These are phyloP conservation scores for Vigna hirtella DNA, from an alignment of 306 rosid species.

Conservation along the genomic window DNA sequence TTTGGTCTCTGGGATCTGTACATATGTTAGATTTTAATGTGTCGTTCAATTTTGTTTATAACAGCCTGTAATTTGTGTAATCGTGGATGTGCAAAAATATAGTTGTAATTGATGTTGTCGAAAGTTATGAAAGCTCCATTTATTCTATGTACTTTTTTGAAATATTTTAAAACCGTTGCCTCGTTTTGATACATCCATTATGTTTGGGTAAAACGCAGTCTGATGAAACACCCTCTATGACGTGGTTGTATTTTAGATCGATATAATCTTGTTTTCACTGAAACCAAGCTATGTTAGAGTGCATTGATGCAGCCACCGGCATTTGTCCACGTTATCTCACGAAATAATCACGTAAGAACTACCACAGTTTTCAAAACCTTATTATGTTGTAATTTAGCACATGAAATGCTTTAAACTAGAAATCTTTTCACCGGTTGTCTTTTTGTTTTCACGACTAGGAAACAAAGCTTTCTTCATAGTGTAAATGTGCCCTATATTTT, in stretches of 20 bases:
- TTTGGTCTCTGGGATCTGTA: constrained; percentile 50
- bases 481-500: too few species aligned
- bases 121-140: constrained; percentile 27
- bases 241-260: background rate
- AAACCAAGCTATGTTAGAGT: background rate
- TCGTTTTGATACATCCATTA: background rate
- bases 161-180: background rate
- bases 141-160: background rate
- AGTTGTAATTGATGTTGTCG: constrained; percentile 47
- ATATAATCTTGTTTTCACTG: background rate
- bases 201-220: background rate
- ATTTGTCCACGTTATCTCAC: too few species aligned
- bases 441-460: too few species aligned
- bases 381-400: too few species aligned
- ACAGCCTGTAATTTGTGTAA: constrained; percentile 46
- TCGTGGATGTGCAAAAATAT: constrained; percentile 40
- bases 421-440: too few species aligned
- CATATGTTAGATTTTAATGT: constrained; percentile 44
- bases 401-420: too few species aligned
- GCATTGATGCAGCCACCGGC: background rate
- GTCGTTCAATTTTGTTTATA: constrained; percentile 46
- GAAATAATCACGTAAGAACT: too few species aligned
- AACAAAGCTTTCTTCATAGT: too few species aligned
- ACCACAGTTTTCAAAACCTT: too few species aligned
- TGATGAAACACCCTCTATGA: background rate